Evolutionary conservation across 495 filamentous ascomycete genomes (phyloP).

Genomic region (Lasiosphaeria miniovina): DNA sequence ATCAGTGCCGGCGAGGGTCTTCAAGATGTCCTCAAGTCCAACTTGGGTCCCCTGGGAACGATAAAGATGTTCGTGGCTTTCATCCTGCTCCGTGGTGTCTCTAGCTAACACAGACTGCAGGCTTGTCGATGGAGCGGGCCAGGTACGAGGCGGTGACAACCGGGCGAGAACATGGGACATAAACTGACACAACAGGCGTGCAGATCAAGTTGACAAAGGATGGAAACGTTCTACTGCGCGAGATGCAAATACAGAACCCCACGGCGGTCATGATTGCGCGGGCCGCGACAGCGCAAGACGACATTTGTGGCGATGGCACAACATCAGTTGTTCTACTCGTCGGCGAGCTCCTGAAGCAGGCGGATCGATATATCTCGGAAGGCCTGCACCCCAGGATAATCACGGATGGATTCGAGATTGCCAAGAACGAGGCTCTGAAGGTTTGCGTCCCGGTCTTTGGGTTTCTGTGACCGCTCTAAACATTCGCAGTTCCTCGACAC

Average conservation of each 20-base stretch:
- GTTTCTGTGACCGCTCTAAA: constrained; percentile 15
- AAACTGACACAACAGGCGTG: constrained; percentile 10
- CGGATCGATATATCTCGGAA: constrained; percentile 88
- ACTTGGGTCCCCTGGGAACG: constrained; percentile 88
- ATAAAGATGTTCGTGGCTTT: constrained; percentile 78
- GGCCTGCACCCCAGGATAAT: constrained; percentile 94
- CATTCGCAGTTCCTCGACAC: constrained; percentile 76
- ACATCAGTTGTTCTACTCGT: constrained; percentile 95
- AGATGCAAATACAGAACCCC: constrained; percentile 95
- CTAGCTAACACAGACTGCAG: constrained; percentile 46
- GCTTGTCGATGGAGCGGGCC: constrained; percentile 93
- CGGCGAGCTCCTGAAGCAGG: constrained; percentile 96
- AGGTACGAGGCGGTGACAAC: constrained; percentile 54
- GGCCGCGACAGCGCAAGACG: constrained; percentile 95
- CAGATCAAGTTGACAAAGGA: constrained; percentile 99
- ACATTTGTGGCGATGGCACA: constrained; percentile 97
- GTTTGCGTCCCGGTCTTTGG: constrained; percentile 37
- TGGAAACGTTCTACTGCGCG: constrained; percentile 89
- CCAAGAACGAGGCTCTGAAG: constrained; percentile 89
- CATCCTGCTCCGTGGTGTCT: not conserved
- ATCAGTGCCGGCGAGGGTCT: constrained; percentile 93
- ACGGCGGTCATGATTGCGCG: constrained; percentile 98
- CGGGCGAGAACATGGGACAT: not conserved
- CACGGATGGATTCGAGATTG: constrained; percentile 96
- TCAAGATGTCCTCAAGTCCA: constrained; percentile 94